Conservation (phyloP, 208 protist genomes). For the Lotmaria passim region DNA sequence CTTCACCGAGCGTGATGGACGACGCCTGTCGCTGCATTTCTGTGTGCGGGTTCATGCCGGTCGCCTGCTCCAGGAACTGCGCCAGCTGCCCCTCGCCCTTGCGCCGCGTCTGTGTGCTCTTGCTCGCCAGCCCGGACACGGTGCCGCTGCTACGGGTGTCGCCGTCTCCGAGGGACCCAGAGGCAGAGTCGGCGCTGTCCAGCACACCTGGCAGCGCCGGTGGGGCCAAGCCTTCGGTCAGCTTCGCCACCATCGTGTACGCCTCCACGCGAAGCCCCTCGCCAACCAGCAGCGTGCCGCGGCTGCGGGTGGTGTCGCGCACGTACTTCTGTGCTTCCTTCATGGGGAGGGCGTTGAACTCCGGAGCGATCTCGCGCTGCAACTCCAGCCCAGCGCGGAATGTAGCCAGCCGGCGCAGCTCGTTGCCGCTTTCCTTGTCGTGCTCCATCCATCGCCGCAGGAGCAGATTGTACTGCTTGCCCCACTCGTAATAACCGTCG, state of each 20-base stretch:
- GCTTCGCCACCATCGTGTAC: constrained; percentile 53
- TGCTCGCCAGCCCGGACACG: constrained; percentile 11
- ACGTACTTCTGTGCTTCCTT: constrained; percentile 65
- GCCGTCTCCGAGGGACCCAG: constrained; percentile 13
- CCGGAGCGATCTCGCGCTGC: constrained; percentile 78
- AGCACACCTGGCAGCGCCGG: constrained; percentile 43
- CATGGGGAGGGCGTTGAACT: constrained; percentile 81
- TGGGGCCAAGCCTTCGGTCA: constrained; percentile 51
- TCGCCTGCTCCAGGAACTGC: constrained; percentile 69
- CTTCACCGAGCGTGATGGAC: constrained; percentile 50
- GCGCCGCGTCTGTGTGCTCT: constrained; percentile 23
- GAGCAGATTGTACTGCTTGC: constrained; percentile 86
- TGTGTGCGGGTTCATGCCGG: constrained; percentile 45
- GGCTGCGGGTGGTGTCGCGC: constrained; percentile 76
- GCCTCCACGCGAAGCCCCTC: constrained; percentile 66
- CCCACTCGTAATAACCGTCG: constrained; percentile 86
- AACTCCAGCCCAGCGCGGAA: constrained; percentile 75
- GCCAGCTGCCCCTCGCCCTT: constrained; percentile 43
- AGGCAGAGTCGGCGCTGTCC: constrained; percentile 18
- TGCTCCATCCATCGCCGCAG: constrained; percentile 84
- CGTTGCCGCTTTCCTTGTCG: constrained; percentile 74
- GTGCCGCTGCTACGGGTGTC: background rate
- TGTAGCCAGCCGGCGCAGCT: constrained; percentile 61
- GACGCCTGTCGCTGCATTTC: constrained; percentile 31
- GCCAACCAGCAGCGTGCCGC: constrained; percentile 56